Evolutionary conservation across 306 rosid genomes (phyloP).

Genomic region (Biancaea sappan): DNA sequence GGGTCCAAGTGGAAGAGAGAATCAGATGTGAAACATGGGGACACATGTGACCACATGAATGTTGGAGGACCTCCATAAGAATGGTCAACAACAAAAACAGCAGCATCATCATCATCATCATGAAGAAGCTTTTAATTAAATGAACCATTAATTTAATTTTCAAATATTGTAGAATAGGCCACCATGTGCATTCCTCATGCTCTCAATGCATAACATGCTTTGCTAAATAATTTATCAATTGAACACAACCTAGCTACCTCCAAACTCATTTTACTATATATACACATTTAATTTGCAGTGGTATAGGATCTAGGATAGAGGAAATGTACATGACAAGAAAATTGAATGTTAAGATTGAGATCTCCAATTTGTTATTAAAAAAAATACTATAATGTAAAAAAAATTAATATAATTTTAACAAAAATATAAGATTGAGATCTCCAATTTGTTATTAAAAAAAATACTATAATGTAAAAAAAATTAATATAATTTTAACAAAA

Average conservation of each 20-base stretch:
- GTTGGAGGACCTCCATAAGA: constrained; percentile 53
- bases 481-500: too few species aligned
- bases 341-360: too few species aligned
- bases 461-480: too few species aligned
- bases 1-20: constrained; percentile 40
- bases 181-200: not conserved
- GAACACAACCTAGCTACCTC: not conserved
- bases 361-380: too few species aligned
- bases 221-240: not conserved
- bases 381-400: too few species aligned
- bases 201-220: constrained; percentile 2
- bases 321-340: not conserved
- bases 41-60: constrained; percentile 81
- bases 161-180: not conserved
- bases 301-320: too few species aligned
- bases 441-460: too few species aligned
- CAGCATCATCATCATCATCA: too few species aligned
- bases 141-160: constrained; percentile 22
- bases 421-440: too few species aligned
- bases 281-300: too few species aligned
- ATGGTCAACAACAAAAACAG: not conserved
- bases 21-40: constrained; percentile 64
- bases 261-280: not conserved
- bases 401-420: too few species aligned
- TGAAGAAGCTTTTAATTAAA: constrained; percentile 37